Percentiles rank a stretch among this genome's conserved stretches.
These are phyloP conservation scores for Quercus wislizeni DNA, from an alignment of 306 rosid species.

Conservation along the genomic window DNA sequence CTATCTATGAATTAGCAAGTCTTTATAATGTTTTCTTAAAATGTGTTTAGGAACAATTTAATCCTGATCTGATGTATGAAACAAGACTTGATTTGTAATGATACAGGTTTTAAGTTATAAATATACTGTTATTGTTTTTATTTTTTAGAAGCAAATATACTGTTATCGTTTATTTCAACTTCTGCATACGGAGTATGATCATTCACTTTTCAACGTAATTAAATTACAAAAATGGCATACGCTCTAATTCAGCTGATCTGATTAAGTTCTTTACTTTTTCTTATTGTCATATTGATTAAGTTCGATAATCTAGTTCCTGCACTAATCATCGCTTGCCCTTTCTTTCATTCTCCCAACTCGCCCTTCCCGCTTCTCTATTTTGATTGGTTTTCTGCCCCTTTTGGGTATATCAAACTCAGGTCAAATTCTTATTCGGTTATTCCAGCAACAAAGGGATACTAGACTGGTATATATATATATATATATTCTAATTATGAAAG, in stretches of 20 bases:
- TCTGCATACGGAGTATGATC: background rate
- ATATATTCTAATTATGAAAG: too few relatives aligned
- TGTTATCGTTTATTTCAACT: background rate
- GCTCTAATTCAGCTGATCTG: background rate
- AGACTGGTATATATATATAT: too few relatives aligned
- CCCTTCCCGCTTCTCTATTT: too few relatives aligned
- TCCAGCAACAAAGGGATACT: too few relatives aligned
- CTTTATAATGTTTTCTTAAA: background rate
- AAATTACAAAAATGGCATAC: background rate
- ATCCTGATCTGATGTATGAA: background rate
- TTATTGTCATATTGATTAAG: background rate
- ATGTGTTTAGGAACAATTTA: background rate
- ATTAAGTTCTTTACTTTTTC: background rate
- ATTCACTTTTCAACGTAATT: background rate
- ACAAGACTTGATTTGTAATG: background rate
- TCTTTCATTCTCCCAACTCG: too few relatives aligned
- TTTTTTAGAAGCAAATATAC: background rate
- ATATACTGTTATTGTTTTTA: background rate
- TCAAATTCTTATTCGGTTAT: too few relatives aligned
- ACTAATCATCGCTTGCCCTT: too few relatives aligned
- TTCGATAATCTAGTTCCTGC: too few relatives aligned
- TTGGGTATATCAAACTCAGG: too few relatives aligned
- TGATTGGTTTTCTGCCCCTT: too few relatives aligned
- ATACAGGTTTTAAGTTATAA: background rate
- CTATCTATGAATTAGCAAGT: conserved; percentile 56